phyloP scores from a whole-genome alignment of 176 grass and related monocot species.

The Lolium perenne region DNA sequence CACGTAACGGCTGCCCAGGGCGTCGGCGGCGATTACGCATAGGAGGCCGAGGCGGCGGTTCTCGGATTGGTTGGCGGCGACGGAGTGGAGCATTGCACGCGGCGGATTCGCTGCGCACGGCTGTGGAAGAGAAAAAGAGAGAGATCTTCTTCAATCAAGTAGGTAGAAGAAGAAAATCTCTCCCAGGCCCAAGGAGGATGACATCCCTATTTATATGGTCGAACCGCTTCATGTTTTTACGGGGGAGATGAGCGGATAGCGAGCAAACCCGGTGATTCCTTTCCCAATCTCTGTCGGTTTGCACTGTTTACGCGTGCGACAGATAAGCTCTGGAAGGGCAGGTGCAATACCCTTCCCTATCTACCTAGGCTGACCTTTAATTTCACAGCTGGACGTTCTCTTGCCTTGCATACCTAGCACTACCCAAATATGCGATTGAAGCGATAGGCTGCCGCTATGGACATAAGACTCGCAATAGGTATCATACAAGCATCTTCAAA shows the following conservation, averaged over 20 bases:
- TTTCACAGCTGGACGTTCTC: no score
- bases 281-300: neutral
- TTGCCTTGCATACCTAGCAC: no score
- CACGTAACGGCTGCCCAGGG: constrained; percentile 28
- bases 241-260: neutral
- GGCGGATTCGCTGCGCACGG: neutral
- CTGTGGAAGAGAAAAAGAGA: neutral
- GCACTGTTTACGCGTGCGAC: no score
- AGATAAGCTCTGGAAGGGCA: no score
- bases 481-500: no score
- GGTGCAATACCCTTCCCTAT: no score
- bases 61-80: constrained; percentile 24
- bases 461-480: no score
- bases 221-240: neutral
- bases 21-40: constrained; percentile 39
- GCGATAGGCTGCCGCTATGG: no score
- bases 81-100: constrained; percentile 44
- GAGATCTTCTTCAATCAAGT: neutral
- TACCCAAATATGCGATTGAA: no score
- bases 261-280: neutral
- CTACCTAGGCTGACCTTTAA: no score
- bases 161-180: neutral
- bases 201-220: neutral
- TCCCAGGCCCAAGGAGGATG: neutral
- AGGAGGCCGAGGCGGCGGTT: constrained; percentile 48